Conservation (phyloP, 352 stramenopile species). For the Pythium diclinum region DNA sequence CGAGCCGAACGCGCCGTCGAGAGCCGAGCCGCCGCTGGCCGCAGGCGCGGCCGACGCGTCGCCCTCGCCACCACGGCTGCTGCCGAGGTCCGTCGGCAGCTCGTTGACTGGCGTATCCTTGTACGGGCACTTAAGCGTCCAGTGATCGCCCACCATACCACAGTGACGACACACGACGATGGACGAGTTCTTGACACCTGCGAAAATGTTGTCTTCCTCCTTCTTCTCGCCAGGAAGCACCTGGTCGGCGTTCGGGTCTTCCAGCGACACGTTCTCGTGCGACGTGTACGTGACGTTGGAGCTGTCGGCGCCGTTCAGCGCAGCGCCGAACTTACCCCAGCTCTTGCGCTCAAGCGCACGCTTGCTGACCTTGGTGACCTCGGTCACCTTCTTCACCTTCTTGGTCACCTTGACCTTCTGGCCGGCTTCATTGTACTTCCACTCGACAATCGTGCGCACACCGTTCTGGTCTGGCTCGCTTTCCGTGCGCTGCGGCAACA, state of each 20-base stretch:
- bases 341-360: slow-evolving; percentile 76
- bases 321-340: slow-evolving; percentile 84
- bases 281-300: slow-evolving; percentile 87
- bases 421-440: slow-evolving; percentile 86
- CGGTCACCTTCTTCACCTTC: slow-evolving; percentile 85
- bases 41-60: slow-evolving; percentile 33
- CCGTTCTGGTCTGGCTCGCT: slow-evolving; percentile 79
- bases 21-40: slow-evolving; percentile 40
- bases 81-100: slow-evolving; percentile 65
- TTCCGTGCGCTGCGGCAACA: slow-evolving; percentile 78
- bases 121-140: slow-evolving; percentile 91
- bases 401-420: slow-evolving; percentile 91
- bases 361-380: slow-evolving; percentile 84
- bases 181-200: slow-evolving; percentile 83
- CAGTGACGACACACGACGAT: slow-evolving; percentile 89
- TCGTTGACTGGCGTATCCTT: slow-evolving; percentile 85
- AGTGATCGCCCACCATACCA: slow-evolving; percentile 89
- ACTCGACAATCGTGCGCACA: slow-evolving; percentile 86
- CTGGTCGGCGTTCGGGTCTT: slow-evolving; percentile 87
- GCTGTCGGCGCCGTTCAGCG: slow-evolving; percentile 62
- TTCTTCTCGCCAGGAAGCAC: slow-evolving; percentile 86
- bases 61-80: slow-evolving; percentile 35
- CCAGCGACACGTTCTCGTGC: slow-evolving; percentile 76
- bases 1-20: slow-evolving; percentile 73
- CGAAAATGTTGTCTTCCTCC: slow-evolving; percentile 86